Evolutionary conservation across 495 filamentous ascomycete genomes (phyloP), one percentile per base, ranked within the genome.

Genomic region (Endocarpon pusillum): DNA sequence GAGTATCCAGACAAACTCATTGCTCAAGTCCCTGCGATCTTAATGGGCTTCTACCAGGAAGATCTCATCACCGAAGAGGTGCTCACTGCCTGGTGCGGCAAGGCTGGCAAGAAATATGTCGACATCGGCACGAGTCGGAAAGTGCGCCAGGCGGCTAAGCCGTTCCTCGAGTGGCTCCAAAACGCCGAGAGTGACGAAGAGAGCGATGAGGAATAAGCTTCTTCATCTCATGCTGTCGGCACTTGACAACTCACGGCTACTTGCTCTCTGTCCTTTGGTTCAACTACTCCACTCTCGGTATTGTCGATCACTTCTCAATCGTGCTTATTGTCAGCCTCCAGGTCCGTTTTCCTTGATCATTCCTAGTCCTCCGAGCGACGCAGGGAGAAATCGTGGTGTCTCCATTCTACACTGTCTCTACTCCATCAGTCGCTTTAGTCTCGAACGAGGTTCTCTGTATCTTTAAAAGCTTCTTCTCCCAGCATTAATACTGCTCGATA

Each of bases 101-200:
- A 87, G 67, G 83, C 86, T 21, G 92, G 83, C 71, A 94, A 91
- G 73, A 92, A 92, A 57, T 94, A 94, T 51, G 83, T 94, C 50
- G 89, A 96, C 45, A 50, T 87, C 22, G 42, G 72, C 27, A 87
- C 73, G 38, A 93, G 83, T 62, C 87, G 83, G 67, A 93, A 93
- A 67, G 81, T 96, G 45, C 81, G 84, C 66, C 89, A 92, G 67
- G 73, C 81, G 39, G 86, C 89, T 21, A 79, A 87, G 66, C 74
- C 78, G 32, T 94, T 97, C 72, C 66, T 94, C 42, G 76, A 72
- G 42, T 94, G 89, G 89, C 81, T 97, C 22, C 70, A 82, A 47
- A 83, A 72, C 47, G 91, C 89, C 32, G 83, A 89, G 54, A 85
- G 91, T 40, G 82, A 86, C 11, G 67, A 70, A 16, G 69, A 71